These are phyloP conservation scores for Noccaea bulbosa DNA, from an alignment of 345 rosid genomes.

Conservation along the genomic window DNA sequence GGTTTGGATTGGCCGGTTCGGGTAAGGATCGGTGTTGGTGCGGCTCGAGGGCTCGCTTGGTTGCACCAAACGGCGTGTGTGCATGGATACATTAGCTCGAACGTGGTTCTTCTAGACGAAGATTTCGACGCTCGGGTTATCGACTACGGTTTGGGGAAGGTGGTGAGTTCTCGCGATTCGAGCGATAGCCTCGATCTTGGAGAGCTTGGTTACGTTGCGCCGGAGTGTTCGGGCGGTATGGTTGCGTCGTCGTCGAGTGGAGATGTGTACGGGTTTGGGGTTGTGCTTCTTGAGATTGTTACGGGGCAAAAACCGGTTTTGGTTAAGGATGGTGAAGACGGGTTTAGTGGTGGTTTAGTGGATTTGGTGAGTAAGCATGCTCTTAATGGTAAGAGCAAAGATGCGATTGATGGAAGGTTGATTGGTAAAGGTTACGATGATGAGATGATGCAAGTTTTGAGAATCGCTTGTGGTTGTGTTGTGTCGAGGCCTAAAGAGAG, in stretches of 20 bases:
- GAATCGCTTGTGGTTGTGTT: constrained; percentile 51
- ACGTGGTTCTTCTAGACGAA: constrained; percentile 61
- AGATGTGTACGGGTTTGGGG: constrained; percentile 63
- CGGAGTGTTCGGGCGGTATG: constrained; percentile 57
- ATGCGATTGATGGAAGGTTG: constrained; percentile 45
- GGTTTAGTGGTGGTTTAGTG: constrained; percentile 62
- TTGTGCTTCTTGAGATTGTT: constrained; percentile 58
- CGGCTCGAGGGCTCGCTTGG: constrained; percentile 70
- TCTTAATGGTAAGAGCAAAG: constrained; percentile 43
- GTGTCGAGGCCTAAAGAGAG: constrained; percentile 54
- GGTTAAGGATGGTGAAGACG: constrained; percentile 48
- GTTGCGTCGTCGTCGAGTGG: constrained; percentile 54
- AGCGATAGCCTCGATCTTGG: constrained; percentile 54
- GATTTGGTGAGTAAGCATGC: constrained; percentile 56
- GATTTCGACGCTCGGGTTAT: constrained; percentile 59
- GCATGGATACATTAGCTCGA: constrained; percentile 59
- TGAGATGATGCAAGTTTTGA: constrained; percentile 46
- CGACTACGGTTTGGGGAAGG: constrained; percentile 60
- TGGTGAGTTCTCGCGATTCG: constrained; percentile 47
- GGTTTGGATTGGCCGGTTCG: constrained; percentile 57
- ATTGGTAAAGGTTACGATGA: constrained; percentile 50
- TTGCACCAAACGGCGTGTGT: constrained; percentile 51
- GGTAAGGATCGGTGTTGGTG: constrained; percentile 58
- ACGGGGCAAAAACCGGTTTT: constrained; percentile 55
- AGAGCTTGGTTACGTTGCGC: constrained; percentile 54